Base-by-base conservation (phyloP, 2,329 filamentous ascomycete genomes). In the Keithomyces neogunnii region DNA sequence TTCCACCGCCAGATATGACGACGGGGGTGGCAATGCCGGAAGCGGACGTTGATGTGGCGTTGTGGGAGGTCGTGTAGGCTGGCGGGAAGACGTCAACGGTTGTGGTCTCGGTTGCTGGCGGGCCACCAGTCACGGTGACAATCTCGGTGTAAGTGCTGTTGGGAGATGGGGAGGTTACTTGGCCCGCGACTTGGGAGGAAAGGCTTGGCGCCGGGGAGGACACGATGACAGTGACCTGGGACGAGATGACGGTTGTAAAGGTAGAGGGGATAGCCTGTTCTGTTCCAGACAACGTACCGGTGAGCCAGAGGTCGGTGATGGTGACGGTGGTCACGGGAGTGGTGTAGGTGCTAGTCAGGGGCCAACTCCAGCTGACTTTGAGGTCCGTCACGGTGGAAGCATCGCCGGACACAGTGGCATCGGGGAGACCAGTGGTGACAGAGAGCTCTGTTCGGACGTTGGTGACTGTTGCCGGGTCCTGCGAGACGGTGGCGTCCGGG, bases 1-100 rank as follows among this genome's bases (percentile, higher is more conserved):
- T 69, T 51, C 55, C 60, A 3, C 60, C 64, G 31, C 59, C 62
- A 30, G 68, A 70, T 46, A 64, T 57, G 46, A 66, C 55, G 49
- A 67, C 53, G 32, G 64, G 60, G 13, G 62, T 59, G 4, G 53
- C 48, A 4, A 52, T 36, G 30, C 55, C 56, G 9, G 56, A 51
- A 39, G 51, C 53, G 39, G 62, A 60, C 9, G 56, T 49, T n/a
- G 61, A 64, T 4, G 64, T 69, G 50, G 57, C 60, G 54, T 69
- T 70, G 50, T 56, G 19, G 19, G 19, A 57, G 43, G 57, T 58
- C 19, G 52, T 49, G 38, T 52, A 54, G 6, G 50, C 50, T 32
- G 52, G 52, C 7, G 59, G 62, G 45, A 59, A 56, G 28, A 66
- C 58, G 51, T 60, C 61, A 52, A 69, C 58, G 11, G 65, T 69